phyloP scores from a whole-genome alignment of 305 asterid genomes.

The Andrographis paniculata region DNA sequence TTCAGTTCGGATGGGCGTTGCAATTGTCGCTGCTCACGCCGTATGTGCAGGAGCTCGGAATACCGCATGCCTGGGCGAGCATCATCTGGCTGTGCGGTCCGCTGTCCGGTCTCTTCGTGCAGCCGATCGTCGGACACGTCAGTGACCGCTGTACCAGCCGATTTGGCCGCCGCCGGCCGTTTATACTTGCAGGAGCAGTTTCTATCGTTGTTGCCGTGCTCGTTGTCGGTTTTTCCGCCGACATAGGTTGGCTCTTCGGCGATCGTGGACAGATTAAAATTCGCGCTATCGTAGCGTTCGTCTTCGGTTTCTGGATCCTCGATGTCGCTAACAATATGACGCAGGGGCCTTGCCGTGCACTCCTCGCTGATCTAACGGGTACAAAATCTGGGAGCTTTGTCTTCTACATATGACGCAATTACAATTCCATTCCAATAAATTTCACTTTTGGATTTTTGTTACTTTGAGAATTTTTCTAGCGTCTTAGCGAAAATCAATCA shows the following conservation, averaged over 20 bases:
- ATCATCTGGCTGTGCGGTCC: slow-evolving; percentile 79
- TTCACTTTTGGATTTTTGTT: background rate
- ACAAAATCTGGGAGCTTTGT: background rate
- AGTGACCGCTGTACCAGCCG: slow-evolving; percentile 54
- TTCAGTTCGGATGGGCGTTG: slow-evolving; percentile 87
- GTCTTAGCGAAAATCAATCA: background rate
- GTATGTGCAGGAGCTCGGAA: slow-evolving; percentile 66
- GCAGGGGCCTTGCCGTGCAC: slow-evolving; percentile 77
- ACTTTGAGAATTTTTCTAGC: background rate
- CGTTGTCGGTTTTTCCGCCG: slow-evolving; percentile 49
- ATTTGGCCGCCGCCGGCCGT: slow-evolving; percentile 67
- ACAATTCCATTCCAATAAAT: background rate
- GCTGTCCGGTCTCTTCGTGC: slow-evolving; percentile 58
- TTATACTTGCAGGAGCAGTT: slow-evolving; percentile 47
- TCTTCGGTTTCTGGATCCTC: slow-evolving; percentile 64
- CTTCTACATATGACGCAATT: background rate
- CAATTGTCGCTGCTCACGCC: slow-evolving; percentile 61
- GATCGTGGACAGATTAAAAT: slow-evolving; percentile 36
- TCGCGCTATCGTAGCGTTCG: slow-evolving; percentile 48
- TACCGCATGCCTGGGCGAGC: slow-evolving; percentile 68
- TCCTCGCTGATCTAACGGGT: slow-evolving; percentile 73
- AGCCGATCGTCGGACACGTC: slow-evolving; percentile 54
- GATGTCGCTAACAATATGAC: slow-evolving; percentile 75
- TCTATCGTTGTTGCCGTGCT: slow-evolving; percentile 51
- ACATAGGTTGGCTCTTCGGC: slow-evolving; percentile 55